Percentiles rank a stretch among this genome's conserved stretches.
phyloP scores from a whole-genome alignment of 1,139 yeast species.

The Zygosaccharomyces pseudobailii region DNA sequence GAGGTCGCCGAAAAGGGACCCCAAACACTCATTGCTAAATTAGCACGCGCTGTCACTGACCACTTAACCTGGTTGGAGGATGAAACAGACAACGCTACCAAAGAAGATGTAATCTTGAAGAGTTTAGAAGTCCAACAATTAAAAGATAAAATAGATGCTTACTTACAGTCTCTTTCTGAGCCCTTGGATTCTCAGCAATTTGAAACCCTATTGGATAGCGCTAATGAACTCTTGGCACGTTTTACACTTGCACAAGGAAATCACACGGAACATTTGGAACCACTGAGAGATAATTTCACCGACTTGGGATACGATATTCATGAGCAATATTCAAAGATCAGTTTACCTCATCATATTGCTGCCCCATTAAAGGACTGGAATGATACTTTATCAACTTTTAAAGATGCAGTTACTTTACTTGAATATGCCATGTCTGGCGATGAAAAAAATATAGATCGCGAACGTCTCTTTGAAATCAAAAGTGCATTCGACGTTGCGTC shows the following conservation, averaged over 20 bases:
- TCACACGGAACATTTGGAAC: slow-evolving; percentile 13
- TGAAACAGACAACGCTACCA: slow-evolving; percentile 54
- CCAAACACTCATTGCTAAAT: slow-evolving; percentile 36
- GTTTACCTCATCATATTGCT: slow-evolving; percentile 14
- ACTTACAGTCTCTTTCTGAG: slow-evolving; percentile 33
- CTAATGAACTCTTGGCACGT: slow-evolving; percentile 11
- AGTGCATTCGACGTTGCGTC: slow-evolving; percentile 18
- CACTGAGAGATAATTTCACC: slow-evolving; percentile 16
- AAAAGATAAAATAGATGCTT: slow-evolving; percentile 33
- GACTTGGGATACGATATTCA: slow-evolving; percentile 17
- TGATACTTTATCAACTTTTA: slow-evolving; percentile 8
- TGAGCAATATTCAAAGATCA: slow-evolving; percentile 18
- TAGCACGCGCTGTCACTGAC: slow-evolving; percentile 42
- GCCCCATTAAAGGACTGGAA: slow-evolving; percentile 8
- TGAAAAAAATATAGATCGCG: slow-evolving; percentile 17
- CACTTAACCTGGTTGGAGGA: slow-evolving; percentile 76
- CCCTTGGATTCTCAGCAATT: slow-evolving; percentile 39
- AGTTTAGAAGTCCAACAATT: slow-evolving; percentile 31
- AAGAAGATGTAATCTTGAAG: slow-evolving; percentile 36
- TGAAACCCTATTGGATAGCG: slow-evolving; percentile 32
- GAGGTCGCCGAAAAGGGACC: slow-evolving; percentile 39
- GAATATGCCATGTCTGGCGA: slow-evolving; percentile 5
- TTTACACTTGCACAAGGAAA: slow-evolving; percentile 6
- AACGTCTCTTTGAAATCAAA: slow-evolving; percentile 25
- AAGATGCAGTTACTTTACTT: slow-evolving; percentile 6